Evolutionary conservation across 2,329 filamentous ascomycete species (phyloP), one percentile per base, ranked within the genome.

Genomic region (Talaromyces sp.): DNA sequence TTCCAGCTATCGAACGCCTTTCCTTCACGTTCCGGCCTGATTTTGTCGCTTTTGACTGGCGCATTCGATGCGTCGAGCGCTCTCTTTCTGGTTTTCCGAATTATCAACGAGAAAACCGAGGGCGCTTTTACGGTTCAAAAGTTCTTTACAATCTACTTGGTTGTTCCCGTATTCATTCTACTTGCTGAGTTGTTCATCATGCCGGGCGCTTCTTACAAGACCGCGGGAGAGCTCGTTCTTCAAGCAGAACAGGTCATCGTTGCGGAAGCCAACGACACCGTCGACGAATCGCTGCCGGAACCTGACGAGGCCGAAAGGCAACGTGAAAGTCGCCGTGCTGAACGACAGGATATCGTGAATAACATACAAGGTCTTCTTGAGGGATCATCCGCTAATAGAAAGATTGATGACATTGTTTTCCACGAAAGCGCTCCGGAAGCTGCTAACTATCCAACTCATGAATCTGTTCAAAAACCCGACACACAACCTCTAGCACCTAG

Each of bases 1-100:
- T 94, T 94, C 77, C 91, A 95, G 74, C 85, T 95, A 45, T 92
- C 91, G 45, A 95, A 95, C 75, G 88, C 91, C 2, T 94, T 96
- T 73, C 91, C 91, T 0, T 84, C 84, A 59, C 85, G 89, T 72
- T 91, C 91, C 1, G 91, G 91, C 1, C 80, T 92, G n/a, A 92
- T 96, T 68, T 81, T 96, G 8, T 91, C 92, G 1, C 82, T 92
- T 38, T 79, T 96, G 61, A 94, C 91, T 0, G 91, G 91, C 5
- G 91, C 91, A 4, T 96, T 95, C 74, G 91, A 96, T 76, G 89
- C 91, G 0, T 93, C 91, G 1, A 92, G 90, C 69, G 91, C 91
- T 5, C 76, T 94, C 5, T 94, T 93, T 70, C 82, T 94, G 19
- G 73, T 91, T 36, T 93, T 93, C 77, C 87, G 90, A 34, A 77